Evolutionary conservation across 495 filamentous ascomycete species (phyloP), one percentile per base, ranked within the genome.

Genomic region (Immersiella caudata): DNA sequence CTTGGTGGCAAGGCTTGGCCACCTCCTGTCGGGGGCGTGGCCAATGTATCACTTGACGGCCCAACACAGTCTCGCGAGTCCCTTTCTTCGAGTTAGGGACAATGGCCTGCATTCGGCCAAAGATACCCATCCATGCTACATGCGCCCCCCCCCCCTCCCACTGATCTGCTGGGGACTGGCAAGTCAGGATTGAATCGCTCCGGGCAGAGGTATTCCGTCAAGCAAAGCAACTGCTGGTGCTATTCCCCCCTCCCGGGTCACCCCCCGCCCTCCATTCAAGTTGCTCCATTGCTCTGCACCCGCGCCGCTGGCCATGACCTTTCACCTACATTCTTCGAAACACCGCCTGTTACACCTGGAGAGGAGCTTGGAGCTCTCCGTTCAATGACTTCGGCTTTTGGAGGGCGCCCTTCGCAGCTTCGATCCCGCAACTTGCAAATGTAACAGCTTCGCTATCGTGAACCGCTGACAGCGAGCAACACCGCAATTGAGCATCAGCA

Each of bases 341-440:
- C 79, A 78, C 75, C 76, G 76, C 74, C 76, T 80, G 81, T 82
- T 76, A 82, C 81, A 81, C 80, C 72, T 73, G 66, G 20, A 67
- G 56, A 69, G 67, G 71, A 77, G 75, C 74, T 76, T 74, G 70
- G 69, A 77, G 75, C 73, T 75, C 68, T 67, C 62, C 62, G 58
- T 57, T 68, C 65, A 57, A 67, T 68, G 68, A 71, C 26, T 56
- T 55, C 69, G 65, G 24, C 63, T 67, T n/a, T 67, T 65, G 27
- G 60, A 68, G 22, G 67, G 26, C 52, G 20, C 51, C 51, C 59
- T 56, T 67, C 29, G 66, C 24, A 75, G 69, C 69, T 73, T 56
- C 21, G 20, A 60, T 65, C 67, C 67, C 36, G 62, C 65, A 51
- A 66, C 62, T 49, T 33, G 36, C 71, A 66, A 67, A 70, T 62